These are phyloP conservation scores for Allium fistulosum DNA, from an alignment of 106 monocot genomes.

Conservation along the genomic window DNA sequence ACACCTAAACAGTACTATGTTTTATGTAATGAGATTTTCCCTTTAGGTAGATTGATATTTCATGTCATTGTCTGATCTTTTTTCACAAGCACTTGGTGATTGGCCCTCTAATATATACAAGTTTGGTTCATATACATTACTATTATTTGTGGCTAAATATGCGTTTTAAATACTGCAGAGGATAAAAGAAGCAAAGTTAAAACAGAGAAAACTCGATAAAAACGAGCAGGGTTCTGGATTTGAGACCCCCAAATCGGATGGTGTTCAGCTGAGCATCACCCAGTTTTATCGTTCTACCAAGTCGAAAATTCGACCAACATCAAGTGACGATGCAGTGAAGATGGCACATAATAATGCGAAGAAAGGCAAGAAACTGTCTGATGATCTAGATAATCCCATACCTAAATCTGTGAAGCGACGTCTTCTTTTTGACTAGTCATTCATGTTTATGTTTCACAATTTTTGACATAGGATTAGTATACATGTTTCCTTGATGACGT, in stretches of 20 bases:
- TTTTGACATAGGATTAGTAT: no score
- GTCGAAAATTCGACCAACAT: conserved; percentile 10
- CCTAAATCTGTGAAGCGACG: conserved; percentile 62
- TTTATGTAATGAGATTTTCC: no score
- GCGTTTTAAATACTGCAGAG: conserved; percentile 22
- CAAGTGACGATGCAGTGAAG: conserved; percentile 14
- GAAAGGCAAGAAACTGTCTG: conserved; percentile 9
- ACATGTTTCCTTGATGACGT: no score
- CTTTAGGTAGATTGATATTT: no score
- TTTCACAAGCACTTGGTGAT: no score
- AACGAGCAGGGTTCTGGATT: conserved; percentile 1
- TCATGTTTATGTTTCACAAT: no score
- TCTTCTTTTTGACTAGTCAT: conserved; percentile 50
- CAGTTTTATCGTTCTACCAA: conserved; percentile 81
- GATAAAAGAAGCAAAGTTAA: conserved; percentile 44
- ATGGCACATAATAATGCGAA: conserved; percentile 5
- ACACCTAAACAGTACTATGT: no score
- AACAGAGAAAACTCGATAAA: conserved; percentile 26
- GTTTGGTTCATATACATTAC: no score
- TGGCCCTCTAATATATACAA: no score
- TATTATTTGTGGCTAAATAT: no score
- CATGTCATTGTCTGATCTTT: no score
- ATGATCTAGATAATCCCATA: conserved; percentile 24
- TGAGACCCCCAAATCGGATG: conserved; percentile 26
- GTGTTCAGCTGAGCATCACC: conserved; percentile 74